A percentile compares a stretch with the other conserved stretches of the same genome.
Evolutionary conservation across 2,329 filamentous ascomycete species (phyloP).

Genomic region (Penicillium sclerotiorum): DNA sequence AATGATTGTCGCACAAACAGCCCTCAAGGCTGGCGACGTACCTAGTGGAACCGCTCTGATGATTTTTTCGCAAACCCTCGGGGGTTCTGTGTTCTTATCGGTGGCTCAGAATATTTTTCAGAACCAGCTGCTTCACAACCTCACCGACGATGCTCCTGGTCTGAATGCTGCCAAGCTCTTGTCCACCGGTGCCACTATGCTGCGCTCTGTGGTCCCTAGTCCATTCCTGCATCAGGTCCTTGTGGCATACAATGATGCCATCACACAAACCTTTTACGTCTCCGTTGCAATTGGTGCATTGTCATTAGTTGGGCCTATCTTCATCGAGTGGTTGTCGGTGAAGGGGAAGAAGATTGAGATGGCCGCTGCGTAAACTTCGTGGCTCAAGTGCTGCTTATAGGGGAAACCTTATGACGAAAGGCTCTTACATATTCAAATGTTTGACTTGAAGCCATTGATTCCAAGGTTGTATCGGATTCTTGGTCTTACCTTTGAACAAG

Average conservation of each 20-base stretch:
- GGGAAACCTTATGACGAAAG: too few species aligned
- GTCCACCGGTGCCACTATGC: constrained; percentile 40
- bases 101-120: constrained; percentile 44
- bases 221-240: constrained; percentile 33
- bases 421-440: too few species aligned
- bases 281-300: constrained; percentile 41
- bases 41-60: constrained; percentile 39
- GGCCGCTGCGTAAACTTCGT: constrained; percentile 5
- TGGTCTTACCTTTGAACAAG: background rate
- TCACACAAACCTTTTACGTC: constrained; percentile 44
- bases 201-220: constrained; percentile 33
- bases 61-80: constrained; percentile 42
- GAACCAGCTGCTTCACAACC: constrained; percentile 34
- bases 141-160: constrained; percentile 28
- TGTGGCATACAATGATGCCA: constrained; percentile 39
- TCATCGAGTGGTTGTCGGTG: constrained; percentile 46
- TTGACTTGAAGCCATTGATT: too few species aligned
- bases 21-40: constrained; percentile 34
- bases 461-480: too few species aligned
- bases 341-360: constrained; percentile 31
- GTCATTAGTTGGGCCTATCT: constrained; percentile 35
- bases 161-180: constrained; percentile 32
- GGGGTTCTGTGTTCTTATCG: constrained; percentile 41
- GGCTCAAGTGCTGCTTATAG: too few species aligned
- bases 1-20: constrained; percentile 39